Base-by-base conservation (phyloP, 768 basidiomycete genomes). In the Amanita pallidorosea region DNA sequence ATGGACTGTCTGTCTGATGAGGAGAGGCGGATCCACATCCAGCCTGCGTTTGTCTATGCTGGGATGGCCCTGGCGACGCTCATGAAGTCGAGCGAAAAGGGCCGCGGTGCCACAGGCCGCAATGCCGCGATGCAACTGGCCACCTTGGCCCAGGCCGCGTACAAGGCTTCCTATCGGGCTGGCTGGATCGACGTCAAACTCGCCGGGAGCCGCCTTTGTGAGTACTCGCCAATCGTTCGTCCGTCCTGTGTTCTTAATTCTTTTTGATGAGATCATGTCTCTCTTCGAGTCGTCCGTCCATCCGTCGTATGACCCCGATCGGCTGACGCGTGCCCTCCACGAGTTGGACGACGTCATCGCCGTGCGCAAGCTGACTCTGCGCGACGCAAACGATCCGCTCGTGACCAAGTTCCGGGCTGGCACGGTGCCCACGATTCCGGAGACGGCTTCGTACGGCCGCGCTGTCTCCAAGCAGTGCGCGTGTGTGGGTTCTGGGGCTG, bases 201-300 rank as follows among this genome's bases (percentile, higher is more conserved):
- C 7, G 88, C 83, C 1, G 83, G n/a, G 87, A 58, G 85, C 86
- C 7, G 86, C 85, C 5, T 65, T 84, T 55, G 85, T 85, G 12
- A 37, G 52, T 43, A 40, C 38, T 25, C 38, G 27, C 41, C 37
- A 31, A 12, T 15, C 27, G 17, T 40, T n/a, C 23, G 37, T 44
- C 25, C 22, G 22, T 23, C 22, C 5, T 23, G 22, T 29, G 29
- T 29, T 1, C 6, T 27, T 29, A 13, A 25, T 5, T 37, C 17
- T 7, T 52, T 36, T 33, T 22, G 12, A 13, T 20, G 2, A 86
- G 86, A 78, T 90, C 45, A 71, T 89, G 7, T 83, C 87, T 5
- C 67, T 90, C 2, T 90, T 86, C 57, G 88, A 90, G 61, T 75
- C 78, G 0, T 88, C 83, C 1, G 75, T 82, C 4, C 83, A 89